phyloP scores from a whole-genome alignment of 208 protist species.

The Crithidia mellificae region DNA sequence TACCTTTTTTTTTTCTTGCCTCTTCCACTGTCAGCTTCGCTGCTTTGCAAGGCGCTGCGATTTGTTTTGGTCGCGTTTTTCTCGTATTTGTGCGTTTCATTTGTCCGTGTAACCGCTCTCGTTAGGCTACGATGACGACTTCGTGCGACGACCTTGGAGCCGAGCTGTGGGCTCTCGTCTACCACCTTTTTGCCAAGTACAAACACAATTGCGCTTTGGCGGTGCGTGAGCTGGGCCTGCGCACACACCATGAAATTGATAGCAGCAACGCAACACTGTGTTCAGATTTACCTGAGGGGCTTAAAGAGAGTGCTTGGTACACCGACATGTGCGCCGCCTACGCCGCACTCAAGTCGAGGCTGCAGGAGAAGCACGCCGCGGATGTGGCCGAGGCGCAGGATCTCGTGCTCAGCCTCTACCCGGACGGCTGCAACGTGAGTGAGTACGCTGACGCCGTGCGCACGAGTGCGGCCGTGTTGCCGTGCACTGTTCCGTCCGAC shows the following conservation, averaged over 20 bases:
- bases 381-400: constrained; percentile 52
- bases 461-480: constrained; percentile 72
- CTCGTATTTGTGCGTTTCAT: no score
- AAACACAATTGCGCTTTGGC: constrained; percentile 18
- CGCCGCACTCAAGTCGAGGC: constrained; percentile 21
- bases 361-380: constrained; percentile 26
- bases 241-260: constrained; percentile 34
- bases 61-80: no score
- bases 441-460: constrained; percentile 69
- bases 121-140: no score
- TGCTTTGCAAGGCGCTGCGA: no score
- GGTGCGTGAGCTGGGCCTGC: constrained; percentile 55
- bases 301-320: constrained; percentile 57
- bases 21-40: no score
- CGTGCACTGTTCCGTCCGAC: constrained; percentile 48
- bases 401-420: constrained; percentile 67
- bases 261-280: constrained; percentile 1
- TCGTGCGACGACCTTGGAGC: constrained; percentile 53
- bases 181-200: constrained; percentile 63
- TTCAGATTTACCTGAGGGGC: constrained; percentile 7
- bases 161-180: constrained; percentile 66
- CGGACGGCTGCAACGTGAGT: constrained; percentile 60
- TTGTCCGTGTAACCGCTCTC: no score
- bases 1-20: no score
- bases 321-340: constrained; percentile 47